Evolutionary conservation across 2,329 filamentous ascomycete genomes (phyloP), one percentile per base, ranked within the genome.

Genomic region (Colletotrichum tabaci): DNA sequence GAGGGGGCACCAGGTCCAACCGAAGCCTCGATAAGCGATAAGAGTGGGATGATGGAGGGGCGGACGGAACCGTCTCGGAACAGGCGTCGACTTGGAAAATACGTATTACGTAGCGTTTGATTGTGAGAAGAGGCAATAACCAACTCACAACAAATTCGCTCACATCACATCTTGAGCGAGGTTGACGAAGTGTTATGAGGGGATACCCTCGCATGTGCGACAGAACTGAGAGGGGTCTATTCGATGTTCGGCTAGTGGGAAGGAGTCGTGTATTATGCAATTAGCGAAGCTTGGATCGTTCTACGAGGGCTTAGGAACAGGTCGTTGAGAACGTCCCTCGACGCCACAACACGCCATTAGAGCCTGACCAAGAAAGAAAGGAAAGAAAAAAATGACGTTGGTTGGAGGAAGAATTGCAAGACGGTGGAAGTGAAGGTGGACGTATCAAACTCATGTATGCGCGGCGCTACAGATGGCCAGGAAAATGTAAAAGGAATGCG

Each of bases 21-120:
- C 60, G 65, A 55, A 64, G 38, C 64, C 65, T 65, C 58, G 69
- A 72, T 72, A 69, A 72, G 67, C 65, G 69, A 72, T 72, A 69
- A 72, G 60, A 38, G 65, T 69, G 69, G 69, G 53, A 72, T 71
- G 21, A 35, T 63, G 53, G 60, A 72, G 66, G 65, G 53, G 65
- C 58, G 60, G 69, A 52, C 35, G 49, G 58, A 38, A 46, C 65
- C 53, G 60, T 44, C 46, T 38, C 18, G 50, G 46, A 47, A 38
- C 30, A 53, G 60, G 50, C 38, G 13, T 26, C 65, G 60, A 64
- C 66, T 68, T 71, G 53, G 55, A 58, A 64, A 69, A 68, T 69
- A 40, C 46, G 18, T 60, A 56, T 71, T 71, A 64, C 69, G 58
- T 60, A 69, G 58, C 65, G 44, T 53, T 63, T 47, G 64, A 58